Base-by-base conservation (phyloP, 192 early-diverging fungal species). In the Lunasporangiospora selenospora region DNA sequence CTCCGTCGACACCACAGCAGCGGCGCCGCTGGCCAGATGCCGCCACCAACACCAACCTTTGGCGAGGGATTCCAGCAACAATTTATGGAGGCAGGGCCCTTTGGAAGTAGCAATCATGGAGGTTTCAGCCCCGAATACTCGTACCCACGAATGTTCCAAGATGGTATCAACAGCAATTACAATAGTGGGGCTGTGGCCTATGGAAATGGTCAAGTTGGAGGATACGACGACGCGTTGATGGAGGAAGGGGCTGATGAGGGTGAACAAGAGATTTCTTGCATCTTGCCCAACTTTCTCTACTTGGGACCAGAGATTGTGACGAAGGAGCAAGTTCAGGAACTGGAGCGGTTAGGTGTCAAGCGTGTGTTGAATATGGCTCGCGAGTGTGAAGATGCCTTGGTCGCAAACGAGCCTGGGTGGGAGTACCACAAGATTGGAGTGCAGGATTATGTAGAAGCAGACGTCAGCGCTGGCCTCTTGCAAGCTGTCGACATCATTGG, bases 351-450 rank as follows among this genome's bases (percentile, higher is more conserved):
- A 37, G 81, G 82, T 2, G 80, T 93, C 40, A 87, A 85, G 31
- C 81, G 90, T 18, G 81, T 93, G 12, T 61, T 93, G 13, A 93
- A 93, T 55, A 90, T 93, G 89, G 91, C 91, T 7, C 80, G 75
- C 12, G 91, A 93, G 63, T 87, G 90, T 52, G 62, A 81, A 36
- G 83, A 87, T 67, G 45, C 51, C 58, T 60, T 66, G 37, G 65
- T 76, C 3, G 15, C 18, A 2, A 53, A 82, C 12, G 75, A 58
- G 45, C 42, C 69, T 7, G 45, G 45, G 12, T 79, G 79, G 19
- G 56, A 67, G 30, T 85, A 85, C 32, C 53, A 71, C 55, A 81
- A 77, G 66, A 65, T 88, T 71, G 58, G 77, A 54, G 61, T 80
- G 38, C 67, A 83, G 21, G 91, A 93, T 63, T 81, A 85, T 32